These are phyloP conservation scores for Pseudisothecium myosuroides DNA, from an alignment of 225 moss, liverwort and hornwort genomes.

Conservation along the genomic window DNA sequence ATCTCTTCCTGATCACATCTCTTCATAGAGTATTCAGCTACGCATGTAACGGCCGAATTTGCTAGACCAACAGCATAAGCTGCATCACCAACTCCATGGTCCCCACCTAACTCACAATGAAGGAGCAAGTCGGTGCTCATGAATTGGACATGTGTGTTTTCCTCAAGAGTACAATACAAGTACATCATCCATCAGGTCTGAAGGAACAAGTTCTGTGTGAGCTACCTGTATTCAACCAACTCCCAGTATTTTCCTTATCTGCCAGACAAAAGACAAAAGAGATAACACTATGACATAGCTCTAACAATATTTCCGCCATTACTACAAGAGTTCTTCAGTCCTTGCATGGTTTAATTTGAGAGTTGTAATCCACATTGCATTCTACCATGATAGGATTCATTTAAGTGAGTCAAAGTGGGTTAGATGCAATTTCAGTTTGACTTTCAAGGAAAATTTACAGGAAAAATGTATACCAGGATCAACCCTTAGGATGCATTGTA, in stretches of 20 bases:
- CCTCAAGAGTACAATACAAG: neutral
- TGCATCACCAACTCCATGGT: neutral
- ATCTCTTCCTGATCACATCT: neutral
- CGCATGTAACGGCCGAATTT: neutral
- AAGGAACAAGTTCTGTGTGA: neutral
- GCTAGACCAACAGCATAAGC: neutral
- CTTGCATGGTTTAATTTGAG: neutral
- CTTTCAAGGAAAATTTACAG: neutral
- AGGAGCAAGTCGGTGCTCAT: neutral
- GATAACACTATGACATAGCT: neutral
- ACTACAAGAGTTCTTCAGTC: too few relatives aligned
- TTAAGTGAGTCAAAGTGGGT: neutral
- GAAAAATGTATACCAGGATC: neutral
- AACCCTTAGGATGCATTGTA: neutral
- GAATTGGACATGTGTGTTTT: neutral
- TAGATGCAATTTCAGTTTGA: too few relatives aligned
- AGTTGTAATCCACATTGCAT: neutral
- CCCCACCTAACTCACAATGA: neutral
- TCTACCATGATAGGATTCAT: neutral
- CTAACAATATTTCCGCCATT: neutral
- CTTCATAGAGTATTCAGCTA: neutral
- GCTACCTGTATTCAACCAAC: neutral
- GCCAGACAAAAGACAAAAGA: too few relatives aligned
- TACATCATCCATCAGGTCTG: neutral
- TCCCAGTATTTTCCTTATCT: neutral